Conservation (phyloP, 129 eudicot genomes). For the Helianthus annuus region HanXRQr2.0-SUNRISE NC_035449.2:50228741-50229240, state of each 20-base stretch:
- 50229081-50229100: not conserved
- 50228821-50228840: constrained; percentile 2
- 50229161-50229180: not conserved
- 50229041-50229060: not conserved
- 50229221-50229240: no score
- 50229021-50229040: not conserved
- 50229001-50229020: not conserved
- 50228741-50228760: not conserved
- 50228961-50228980: not conserved
- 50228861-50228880: not conserved
- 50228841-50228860: constrained; percentile 6
- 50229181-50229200: no score
- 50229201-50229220: no score
- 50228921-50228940: not conserved
- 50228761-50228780: not conserved
- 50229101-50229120: not conserved
- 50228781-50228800: not conserved
- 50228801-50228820: not conserved
- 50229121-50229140: not conserved
- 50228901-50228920: not conserved
- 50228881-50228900: not conserved
- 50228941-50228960: not conserved
- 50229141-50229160: not conserved
- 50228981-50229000: not conserved
- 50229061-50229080: not conserved